These are phyloP conservation scores for Sideroxylon spinosum DNA, from an alignment of 179 eudicot species.

Conservation along the genomic window DNA sequence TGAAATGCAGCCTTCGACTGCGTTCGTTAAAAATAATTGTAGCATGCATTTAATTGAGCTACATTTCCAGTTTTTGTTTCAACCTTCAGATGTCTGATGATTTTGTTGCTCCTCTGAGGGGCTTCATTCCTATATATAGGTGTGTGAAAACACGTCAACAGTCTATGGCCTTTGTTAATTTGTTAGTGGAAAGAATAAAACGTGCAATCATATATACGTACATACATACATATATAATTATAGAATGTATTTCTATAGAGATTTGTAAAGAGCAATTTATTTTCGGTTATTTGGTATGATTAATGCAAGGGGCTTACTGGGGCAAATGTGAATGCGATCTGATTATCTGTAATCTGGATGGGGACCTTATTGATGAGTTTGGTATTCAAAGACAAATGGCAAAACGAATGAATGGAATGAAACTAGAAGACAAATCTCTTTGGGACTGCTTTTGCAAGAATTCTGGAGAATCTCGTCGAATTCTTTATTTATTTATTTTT, in stretches of 20 bases:
- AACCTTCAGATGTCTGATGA: not conserved
- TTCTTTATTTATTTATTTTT: too few species aligned
- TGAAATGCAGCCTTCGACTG: not conserved
- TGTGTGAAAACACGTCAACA: not conserved
- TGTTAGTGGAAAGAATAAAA: not conserved
- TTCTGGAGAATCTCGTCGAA: too few species aligned
- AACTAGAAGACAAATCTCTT: too few species aligned
- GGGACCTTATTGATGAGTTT: too few species aligned
- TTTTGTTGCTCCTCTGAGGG: not conserved
- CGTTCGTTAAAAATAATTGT: slow-evolving; percentile 13
- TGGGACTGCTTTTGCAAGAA: too few species aligned
- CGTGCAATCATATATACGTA: not conserved
- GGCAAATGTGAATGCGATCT: too few species aligned
- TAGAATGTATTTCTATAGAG: not conserved
- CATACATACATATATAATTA: not conserved
- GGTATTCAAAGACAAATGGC: too few species aligned
- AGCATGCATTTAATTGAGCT: slow-evolving; percentile 11
- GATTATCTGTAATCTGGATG: too few species aligned
- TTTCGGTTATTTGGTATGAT: not conserved
- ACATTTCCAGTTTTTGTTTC: slow-evolving; percentile 5
- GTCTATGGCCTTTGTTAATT: not conserved
- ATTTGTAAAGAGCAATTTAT: not conserved
- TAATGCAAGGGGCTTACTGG: too few species aligned
- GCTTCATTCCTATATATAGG: not conserved
- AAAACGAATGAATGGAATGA: too few species aligned